A percentile compares a stretch with the other conserved stretches of the same genome.
Evolutionary conservation across 2,329 filamentous ascomycete genomes (phyloP).

Genomic region (Pyricularia sp.): DNA sequence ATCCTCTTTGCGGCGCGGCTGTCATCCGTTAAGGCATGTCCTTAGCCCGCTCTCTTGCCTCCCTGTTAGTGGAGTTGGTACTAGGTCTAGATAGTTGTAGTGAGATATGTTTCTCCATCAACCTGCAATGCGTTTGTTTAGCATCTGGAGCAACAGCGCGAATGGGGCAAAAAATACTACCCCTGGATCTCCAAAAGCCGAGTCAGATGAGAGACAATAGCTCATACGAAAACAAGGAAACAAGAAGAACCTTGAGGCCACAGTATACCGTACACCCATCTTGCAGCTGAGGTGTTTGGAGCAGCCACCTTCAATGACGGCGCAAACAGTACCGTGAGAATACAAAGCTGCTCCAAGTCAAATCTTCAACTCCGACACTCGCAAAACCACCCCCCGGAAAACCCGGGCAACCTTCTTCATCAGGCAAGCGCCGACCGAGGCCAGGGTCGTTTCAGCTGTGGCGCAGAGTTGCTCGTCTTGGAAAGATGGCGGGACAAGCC

Average conservation of each 20-base stretch:
- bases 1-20: not conserved
- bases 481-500: not conserved
- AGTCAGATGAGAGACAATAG: not conserved
- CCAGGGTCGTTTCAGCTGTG: constrained; percentile 1
- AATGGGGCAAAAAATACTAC: not conserved
- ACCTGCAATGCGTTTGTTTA: not conserved
- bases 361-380: not conserved
- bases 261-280: not conserved
- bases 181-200: not conserved
- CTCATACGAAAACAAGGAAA: not conserved
- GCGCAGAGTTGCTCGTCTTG: not conserved
- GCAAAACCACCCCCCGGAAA: not conserved
- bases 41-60: not conserved
- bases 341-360: not conserved
- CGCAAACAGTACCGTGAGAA: not conserved
- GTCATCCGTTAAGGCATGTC: not conserved
- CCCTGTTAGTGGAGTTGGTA: not conserved
- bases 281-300: not conserved
- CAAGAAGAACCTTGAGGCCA: not conserved
- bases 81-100: not conserved
- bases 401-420: not conserved
- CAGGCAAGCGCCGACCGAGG: not conserved
- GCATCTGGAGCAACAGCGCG: too few relatives aligned
- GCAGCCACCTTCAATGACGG: not conserved
- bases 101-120: not conserved